phyloP scores from a whole-genome alignment of 306 rosid genomes.

The Cucumis cinereus region DNA sequence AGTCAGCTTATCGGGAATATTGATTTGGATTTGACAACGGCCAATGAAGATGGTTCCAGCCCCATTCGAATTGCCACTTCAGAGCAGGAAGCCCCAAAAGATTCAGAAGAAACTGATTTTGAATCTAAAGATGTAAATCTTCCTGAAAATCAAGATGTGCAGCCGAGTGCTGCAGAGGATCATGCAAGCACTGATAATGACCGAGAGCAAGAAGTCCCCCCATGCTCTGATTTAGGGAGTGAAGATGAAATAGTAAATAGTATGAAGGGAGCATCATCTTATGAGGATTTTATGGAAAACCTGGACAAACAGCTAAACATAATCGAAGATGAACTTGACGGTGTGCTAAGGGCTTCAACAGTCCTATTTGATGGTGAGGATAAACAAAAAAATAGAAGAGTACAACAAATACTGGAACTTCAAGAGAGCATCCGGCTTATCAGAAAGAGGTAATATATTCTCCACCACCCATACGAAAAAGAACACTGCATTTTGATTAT shows the following conservation, averaged over 20 bases:
- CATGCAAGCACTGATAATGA: constrained; percentile 20
- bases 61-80: constrained; percentile 62
- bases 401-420: constrained; percentile 57
- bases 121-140: constrained; percentile 15
- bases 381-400: constrained; percentile 44
- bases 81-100: constrained; percentile 27
- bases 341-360: constrained; percentile 51
- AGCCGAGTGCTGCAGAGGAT: constrained; percentile 14
- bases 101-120: constrained; percentile 13
- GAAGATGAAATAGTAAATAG: constrained; percentile 22
- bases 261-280: constrained; percentile 41
- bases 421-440: constrained; percentile 48
- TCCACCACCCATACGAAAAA: background rate
- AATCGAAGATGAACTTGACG: constrained; percentile 61
- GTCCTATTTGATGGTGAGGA: constrained; percentile 40
- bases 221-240: constrained; percentile 7
- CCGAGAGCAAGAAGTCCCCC: constrained; percentile 22
- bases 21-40: constrained; percentile 42
- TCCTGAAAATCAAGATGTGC: constrained; percentile 23
- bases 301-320: constrained; percentile 48
- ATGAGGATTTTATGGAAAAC: constrained; percentile 46
- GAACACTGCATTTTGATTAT: background rate
- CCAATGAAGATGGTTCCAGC: constrained; percentile 29
- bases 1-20: constrained; percentile 64
- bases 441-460: constrained; percentile 46